Evolutionary conservation across 768 basidiomycete species (phyloP), one percentile per base, ranked within the genome.

Genomic region (Cyclocybe aegerita): DNA sequence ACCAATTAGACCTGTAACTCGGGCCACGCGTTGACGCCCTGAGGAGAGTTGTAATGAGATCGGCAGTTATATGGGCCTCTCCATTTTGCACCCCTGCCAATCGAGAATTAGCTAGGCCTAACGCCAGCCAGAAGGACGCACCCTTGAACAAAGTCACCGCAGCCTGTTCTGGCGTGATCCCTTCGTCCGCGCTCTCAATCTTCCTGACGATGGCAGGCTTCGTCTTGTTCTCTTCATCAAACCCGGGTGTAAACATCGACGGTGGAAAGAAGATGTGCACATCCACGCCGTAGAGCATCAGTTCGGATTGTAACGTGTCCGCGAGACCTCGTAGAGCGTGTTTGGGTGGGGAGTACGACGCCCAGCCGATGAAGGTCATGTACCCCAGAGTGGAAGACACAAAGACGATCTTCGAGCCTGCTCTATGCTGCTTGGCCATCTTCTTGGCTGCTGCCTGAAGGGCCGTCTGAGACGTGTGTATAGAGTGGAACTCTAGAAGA

Each of bases 251-350:
- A 56, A 73, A 79, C 73, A 97, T 95, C 1, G 90, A 90, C 1
- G 78, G 78, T 0, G 94, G 92, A 69, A 91, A 86, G 70, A 83
- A 92, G 39, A 90, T 81, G 56, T 94, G 91, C 5, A 92, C 80
- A 45, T 76, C 73, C 61, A 92, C 88, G 43, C 77, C 80, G 63
- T 95, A 93, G 6, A 94, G 72, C 54, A 84, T 70, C 43, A 92
- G 71, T 61, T 96, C 94, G 17, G 83, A 86, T 7, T 87, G 85
- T 10, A 97, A 75, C 0, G 86, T 78, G 51, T 97, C 94, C 10
- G 90, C 90, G 0, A 97, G 80, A 10, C 93, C 93, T 69, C 91
- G 72, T 5, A 96, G 64, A 7, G 94, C 94, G 58, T 89, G 87
- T 63, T 96, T 96, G 8, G 83, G 86, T 0, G 93, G 90, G 0